Conservation (phyloP, 169 alveolate species). For the Eimeria necatrix region DNA sequence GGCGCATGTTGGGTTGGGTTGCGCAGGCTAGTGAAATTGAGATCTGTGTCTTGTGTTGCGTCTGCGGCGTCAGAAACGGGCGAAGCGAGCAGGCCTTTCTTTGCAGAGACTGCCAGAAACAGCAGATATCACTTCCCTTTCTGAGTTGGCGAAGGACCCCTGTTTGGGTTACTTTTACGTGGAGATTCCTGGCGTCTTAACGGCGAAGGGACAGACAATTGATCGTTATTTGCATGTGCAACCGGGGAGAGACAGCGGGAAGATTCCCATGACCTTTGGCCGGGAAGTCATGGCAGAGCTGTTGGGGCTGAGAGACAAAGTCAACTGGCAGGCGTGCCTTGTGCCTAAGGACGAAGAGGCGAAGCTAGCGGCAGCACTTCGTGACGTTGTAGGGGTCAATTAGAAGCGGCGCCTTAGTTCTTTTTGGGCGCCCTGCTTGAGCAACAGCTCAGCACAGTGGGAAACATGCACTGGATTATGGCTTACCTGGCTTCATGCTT, state of each 20-base stretch:
- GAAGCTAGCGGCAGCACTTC: constrained; percentile 43
- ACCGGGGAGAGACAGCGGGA: constrained; percentile 29
- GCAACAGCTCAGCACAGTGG: too few relatives aligned
- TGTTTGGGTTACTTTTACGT: constrained; percentile 68
- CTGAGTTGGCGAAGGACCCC: constrained; percentile 58
- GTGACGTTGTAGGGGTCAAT: background rate
- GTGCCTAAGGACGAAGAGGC: constrained; percentile 58
- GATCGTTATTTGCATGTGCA: constrained; percentile 73
- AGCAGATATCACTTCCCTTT: constrained; percentile 38
- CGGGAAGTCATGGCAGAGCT: constrained; percentile 73
- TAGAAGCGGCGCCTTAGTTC: background rate
- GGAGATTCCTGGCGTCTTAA: constrained; percentile 78
- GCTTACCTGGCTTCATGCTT: too few relatives aligned
- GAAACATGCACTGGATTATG: too few relatives aligned
- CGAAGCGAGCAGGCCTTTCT: constrained; percentile 54
- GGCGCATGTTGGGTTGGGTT: background rate
- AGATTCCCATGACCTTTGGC: constrained; percentile 76
- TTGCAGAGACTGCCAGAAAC: constrained; percentile 22
- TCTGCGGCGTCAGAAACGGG: constrained; percentile 64
- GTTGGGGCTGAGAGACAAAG: constrained; percentile 55
- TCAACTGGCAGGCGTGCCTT: constrained; percentile 76
- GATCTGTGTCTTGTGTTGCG: too few relatives aligned
- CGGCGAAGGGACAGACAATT: constrained; percentile 77
- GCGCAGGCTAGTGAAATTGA: background rate
- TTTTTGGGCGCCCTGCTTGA: background rate